Evolutionary conservation across 2,329 filamentous ascomycete genomes (phyloP), one percentile per base, ranked within the genome.

Genomic region (Trematosphaeria pertusa): DNA sequence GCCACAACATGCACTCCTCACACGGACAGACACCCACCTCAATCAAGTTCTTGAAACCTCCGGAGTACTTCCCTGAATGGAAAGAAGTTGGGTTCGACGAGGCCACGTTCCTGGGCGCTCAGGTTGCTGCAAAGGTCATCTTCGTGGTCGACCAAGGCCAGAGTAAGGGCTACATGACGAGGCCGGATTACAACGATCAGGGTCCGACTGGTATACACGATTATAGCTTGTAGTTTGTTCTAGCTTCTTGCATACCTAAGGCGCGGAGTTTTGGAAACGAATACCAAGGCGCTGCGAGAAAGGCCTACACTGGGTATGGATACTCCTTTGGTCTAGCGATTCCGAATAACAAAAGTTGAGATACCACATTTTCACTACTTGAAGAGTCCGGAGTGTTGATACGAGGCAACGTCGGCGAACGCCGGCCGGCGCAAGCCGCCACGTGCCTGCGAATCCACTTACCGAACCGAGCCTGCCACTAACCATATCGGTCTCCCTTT

Each of bases 41-140:
- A 39, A 92, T 96, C 76, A 93, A 90, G 78, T 78, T 85, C 20
- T 84, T 89, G 20, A 83, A 85, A 56, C 79, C 89, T 58, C 91
- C 92, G 0, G 88, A 89, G 42, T 96, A 97, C 71, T 87, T 96
- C 58, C 84, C 87, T 9, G 92, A 96, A 71, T 97, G 91, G 91
- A 91, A 91, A 67, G 92, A 83, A 21, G 73, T 75, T 2, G 84
- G 84, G 1, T 83, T 81, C 64, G 92, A 97, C 64, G 92, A 97
- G 73, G 85, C 88, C 37, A 84, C 86, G 65, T 96, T 97, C 73
- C 77, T 97, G 5, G 92, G 92, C 9, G 89, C 90, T 2, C 90
- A 96, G 73, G 88, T 96, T 22, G 90, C 89, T 1, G 91, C 89
- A 2, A 88, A 87, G 71, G 84, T 89, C 17, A 73, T 89, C 37